phyloP scores from a whole-genome alignment of 306 rosid species.

The Carpinus viminea region DNA sequence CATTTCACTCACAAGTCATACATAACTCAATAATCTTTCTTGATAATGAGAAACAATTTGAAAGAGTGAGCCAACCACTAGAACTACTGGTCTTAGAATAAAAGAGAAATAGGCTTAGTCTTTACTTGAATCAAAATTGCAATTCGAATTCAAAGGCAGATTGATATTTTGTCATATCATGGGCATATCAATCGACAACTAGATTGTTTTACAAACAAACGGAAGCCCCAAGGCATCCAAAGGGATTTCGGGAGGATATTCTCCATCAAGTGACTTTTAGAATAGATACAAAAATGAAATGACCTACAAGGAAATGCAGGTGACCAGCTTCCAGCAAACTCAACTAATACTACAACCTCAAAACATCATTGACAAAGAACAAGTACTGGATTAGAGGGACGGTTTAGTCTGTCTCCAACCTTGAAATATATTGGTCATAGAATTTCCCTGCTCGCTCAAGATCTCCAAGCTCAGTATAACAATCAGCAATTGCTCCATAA shows the following conservation, averaged over 20 bases:
- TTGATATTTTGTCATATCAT: background rate
- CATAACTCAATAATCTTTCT: background rate
- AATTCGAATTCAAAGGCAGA: too few species aligned
- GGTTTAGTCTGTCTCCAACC: conserved; percentile 72
- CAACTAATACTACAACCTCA: conserved; percentile 5
- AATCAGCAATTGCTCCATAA: conserved; percentile 95
- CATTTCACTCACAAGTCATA: too few species aligned
- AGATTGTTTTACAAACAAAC: background rate
- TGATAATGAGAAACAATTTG: conserved; percentile 12
- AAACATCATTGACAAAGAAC: background rate
- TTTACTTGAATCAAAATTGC: background rate
- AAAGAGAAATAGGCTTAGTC: background rate
- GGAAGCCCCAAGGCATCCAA: background rate
- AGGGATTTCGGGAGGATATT: background rate
- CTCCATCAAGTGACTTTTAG: background rate
- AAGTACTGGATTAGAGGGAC: conserved; percentile 2
- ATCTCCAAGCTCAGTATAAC: conserved; percentile 96
- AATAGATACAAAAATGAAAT: conserved; percentile 3
- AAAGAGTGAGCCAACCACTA: background rate
- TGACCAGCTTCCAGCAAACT: conserved; percentile 12
- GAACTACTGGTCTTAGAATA: background rate
- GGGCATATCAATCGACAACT: background rate
- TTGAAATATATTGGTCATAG: conserved; percentile 77
- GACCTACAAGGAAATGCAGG: conserved; percentile 29
- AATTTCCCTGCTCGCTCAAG: conserved; percentile 82